Percentiles rank a stretch among this genome's conserved stretches.
phyloP scores from a whole-genome alignment of 768 basidiomycete genomes.

The Tubosaeta sp. region DNA sequence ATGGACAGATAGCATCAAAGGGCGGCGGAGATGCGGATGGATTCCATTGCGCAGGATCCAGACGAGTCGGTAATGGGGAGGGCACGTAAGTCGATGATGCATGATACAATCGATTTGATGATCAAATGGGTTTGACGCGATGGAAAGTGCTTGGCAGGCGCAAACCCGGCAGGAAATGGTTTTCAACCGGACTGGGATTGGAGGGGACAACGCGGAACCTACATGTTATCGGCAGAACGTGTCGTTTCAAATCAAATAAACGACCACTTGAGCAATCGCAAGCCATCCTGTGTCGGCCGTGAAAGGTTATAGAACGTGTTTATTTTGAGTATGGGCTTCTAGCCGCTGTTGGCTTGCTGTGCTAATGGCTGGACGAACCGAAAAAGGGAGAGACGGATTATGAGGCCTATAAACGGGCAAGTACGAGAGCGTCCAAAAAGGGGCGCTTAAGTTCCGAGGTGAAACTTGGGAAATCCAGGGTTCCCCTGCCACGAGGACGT shows the following conservation, averaged over 20 bases:
- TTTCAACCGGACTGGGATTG: not conserved
- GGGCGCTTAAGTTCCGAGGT: slow-evolving; percentile 33
- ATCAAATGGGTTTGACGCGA: slow-evolving; percentile 1
- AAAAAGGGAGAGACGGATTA: not conserved
- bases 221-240: not conserved
- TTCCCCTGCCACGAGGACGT: slow-evolving; percentile 14
- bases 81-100: not conserved
- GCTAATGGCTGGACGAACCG: not conserved
- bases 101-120: not conserved
- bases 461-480: slow-evolving; percentile 20
- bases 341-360: slow-evolving; percentile 21
- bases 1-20: not conserved
- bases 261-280: slow-evolving; percentile 1
- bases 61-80: no score
- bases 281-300: slow-evolving; percentile 20
- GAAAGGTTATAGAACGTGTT: slow-evolving; percentile 11
- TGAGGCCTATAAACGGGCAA: not conserved
- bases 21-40: not conserved
- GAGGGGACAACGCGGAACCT: not conserved
- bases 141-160: not conserved
- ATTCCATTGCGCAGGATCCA: not conserved
- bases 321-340: slow-evolving; percentile 3
- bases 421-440: slow-evolving; percentile 15
- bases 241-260: not conserved
- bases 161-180: not conserved